Percentiles rank a stretch among this genome's conserved stretches.
These are phyloP conservation scores for Aspergillus thermomutatus DNA, from an alignment of 2,329 filamentous ascomycete species.

Conservation along the genomic window DNA sequence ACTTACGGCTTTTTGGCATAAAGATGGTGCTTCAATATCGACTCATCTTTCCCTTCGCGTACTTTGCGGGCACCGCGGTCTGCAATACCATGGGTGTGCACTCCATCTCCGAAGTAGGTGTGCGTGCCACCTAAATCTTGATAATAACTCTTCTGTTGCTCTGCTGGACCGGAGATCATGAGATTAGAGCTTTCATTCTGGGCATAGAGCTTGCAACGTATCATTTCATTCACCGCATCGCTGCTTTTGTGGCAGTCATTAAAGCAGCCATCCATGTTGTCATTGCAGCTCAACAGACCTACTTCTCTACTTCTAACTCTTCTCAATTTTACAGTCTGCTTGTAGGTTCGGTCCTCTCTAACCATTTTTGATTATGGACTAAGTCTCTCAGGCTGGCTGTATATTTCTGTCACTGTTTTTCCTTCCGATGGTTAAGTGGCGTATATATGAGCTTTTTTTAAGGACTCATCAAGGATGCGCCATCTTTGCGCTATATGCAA, in stretches of 20 bases:
- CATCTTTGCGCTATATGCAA: neutral
- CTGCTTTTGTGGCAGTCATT: neutral
- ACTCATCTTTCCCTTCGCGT: neutral
- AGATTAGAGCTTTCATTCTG: neutral
- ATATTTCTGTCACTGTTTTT: slow-evolving; percentile 3
- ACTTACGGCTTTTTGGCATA: no score
- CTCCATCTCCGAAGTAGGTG: neutral
- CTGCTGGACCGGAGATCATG: neutral
- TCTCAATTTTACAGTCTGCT: neutral
- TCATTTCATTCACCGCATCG: neutral
- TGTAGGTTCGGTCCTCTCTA: neutral
- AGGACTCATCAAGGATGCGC: neutral
- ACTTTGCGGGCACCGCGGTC: neutral
- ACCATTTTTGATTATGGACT: neutral
- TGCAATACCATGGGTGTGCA: neutral
- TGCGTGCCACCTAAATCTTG: neutral
- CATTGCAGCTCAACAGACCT: neutral
- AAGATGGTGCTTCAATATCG: no score
- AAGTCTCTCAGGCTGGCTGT: neutral
- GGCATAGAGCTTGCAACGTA: neutral
- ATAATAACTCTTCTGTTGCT: neutral
- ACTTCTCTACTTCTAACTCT: neutral
- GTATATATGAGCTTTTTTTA: slow-evolving; percentile 2
- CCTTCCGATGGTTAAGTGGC: neutral
- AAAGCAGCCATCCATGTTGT: slow-evolving; percentile 1